These are phyloP conservation scores for Mesembryanthemum crystallinum DNA, from an alignment of 148 eudicot genomes.

Conservation along the genomic window DNA sequence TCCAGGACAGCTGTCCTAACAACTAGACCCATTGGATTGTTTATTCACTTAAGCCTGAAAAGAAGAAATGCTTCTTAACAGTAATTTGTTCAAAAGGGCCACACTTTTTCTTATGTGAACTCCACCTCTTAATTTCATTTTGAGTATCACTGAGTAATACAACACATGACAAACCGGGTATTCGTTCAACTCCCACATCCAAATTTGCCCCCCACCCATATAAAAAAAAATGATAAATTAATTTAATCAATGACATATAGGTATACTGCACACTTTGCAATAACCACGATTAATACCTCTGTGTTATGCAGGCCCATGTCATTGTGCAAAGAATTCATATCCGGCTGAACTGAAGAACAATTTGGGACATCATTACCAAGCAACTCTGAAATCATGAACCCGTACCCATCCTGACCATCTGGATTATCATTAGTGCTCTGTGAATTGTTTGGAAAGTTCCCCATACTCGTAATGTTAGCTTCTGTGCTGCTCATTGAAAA, in stretches of 20 bases:
- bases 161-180: neutral
- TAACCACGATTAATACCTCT: slow-evolving; percentile 50
- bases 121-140: too few relatives aligned
- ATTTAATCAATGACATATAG: neutral
- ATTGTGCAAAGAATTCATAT: slow-evolving; percentile 60
- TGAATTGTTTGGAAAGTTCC: slow-evolving; percentile 48
- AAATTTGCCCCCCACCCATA: neutral
- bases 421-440: slow-evolving; percentile 55
- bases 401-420: slow-evolving; percentile 82
- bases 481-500: slow-evolving; percentile 49
- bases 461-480: slow-evolving; percentile 47
- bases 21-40: neutral
- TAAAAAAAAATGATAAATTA: neutral
- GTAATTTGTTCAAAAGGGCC: neutral
- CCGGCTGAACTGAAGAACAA: slow-evolving; percentile 63
- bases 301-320: slow-evolving; percentile 71
- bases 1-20: neutral
- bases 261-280: neutral
- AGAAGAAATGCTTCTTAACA: neutral
- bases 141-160: too few relatives aligned
- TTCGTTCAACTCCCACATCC: neutral
- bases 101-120: too few relatives aligned
- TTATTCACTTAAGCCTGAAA: neutral
- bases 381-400: slow-evolving; percentile 90
- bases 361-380: slow-evolving; percentile 73